Base-by-base conservation (phyloP, 768 basidiomycete species). In the Mycena capillaripes region DNA sequence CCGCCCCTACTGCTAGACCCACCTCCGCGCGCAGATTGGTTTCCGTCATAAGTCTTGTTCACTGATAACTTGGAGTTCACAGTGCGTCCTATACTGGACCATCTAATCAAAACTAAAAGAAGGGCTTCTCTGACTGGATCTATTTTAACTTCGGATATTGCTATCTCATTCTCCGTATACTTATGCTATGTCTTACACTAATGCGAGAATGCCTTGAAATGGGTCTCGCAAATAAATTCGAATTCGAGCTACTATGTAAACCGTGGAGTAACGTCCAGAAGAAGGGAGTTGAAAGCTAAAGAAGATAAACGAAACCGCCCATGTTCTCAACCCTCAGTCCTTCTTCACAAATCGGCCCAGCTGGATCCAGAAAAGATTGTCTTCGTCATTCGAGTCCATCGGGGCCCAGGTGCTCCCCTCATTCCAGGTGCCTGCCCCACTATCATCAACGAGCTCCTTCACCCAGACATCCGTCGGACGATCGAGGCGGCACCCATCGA, bases 401-500 rank as follows among this genome's bases (percentile, higher is more conserved):
- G 87, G 84, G 0, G 82, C 83, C 84, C 87, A 90, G 21, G 86
- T 61, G 19, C 84, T 79, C 42, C 79, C 77, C 59, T 86, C 84
- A 19, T 69, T 82, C 92, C 92, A 93, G 36, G 84, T 78, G 17
- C 84, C 86, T 44, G 79, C 78, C 55, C 82, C 82, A n/a, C 66
- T 58, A 3, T 73, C 77, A n/a, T 76, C 70, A n/a, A 76, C 76
- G 58, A 86, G 59, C 14, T 81, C 77, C 56, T 85, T 79, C 12
- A 90, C 74, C 83, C 86, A 89, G 0, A 86, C 14, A 78, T 88
- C 85, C 1, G 88, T 87, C 8, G 89, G 88, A 17, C 90, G 83
- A 73, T 92, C 90, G 52, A 94, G 76, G 70, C 82, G 82, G 75
- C 93, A 94, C 19, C 93, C 93, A 75, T 90, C 91, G 60, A 92